Conservation (phyloP, 2,329 filamentous ascomycete species). For the Fusarium sp. region DNA sequence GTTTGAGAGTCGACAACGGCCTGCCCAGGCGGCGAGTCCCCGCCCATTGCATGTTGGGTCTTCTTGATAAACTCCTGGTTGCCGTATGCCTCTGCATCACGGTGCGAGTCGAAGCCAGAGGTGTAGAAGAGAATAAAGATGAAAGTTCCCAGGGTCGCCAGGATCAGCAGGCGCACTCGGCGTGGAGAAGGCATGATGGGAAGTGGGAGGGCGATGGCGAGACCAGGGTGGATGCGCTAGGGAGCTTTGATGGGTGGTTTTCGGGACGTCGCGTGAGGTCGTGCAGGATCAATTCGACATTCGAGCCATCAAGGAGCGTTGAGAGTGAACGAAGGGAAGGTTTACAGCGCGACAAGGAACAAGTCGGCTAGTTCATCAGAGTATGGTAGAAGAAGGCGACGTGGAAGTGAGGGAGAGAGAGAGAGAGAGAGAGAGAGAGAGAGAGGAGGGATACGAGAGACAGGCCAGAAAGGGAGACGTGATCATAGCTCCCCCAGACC, state of each 20-base stretch:
- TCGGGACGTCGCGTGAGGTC: slow-evolving; percentile 9
- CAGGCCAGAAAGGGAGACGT: slow-evolving; percentile 31
- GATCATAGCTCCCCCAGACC: slow-evolving; percentile 26
- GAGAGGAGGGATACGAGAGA: slow-evolving; percentile 25
- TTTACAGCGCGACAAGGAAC: slow-evolving; percentile 19
- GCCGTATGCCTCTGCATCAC: slow-evolving; percentile 57
- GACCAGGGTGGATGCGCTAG: slow-evolving; percentile 33
- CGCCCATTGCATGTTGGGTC: slow-evolving; percentile 67
- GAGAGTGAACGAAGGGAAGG: neutral
- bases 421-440: neutral
- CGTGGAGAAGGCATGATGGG: slow-evolving; percentile 75
- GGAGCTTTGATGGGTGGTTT: slow-evolving; percentile 42
- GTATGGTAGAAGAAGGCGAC: neutral
- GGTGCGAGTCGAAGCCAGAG: slow-evolving; percentile 65
- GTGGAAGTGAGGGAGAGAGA: slow-evolving; percentile 15
- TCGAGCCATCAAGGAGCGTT: slow-evolving; percentile 14
- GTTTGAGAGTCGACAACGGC: slow-evolving; percentile 56
- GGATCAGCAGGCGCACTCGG: slow-evolving; percentile 74
- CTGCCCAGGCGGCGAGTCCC: slow-evolving; percentile 49
- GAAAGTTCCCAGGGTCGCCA: slow-evolving; percentile 73
- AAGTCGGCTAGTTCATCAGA: slow-evolving; percentile 21
- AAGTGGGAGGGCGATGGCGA: slow-evolving; percentile 25
- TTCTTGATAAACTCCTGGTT: slow-evolving; percentile 70
- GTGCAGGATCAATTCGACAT: slow-evolving; percentile 1
- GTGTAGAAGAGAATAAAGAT: slow-evolving; percentile 81